These are phyloP conservation scores for Leucogyrophana mollusca DNA, from an alignment of 768 basidiomycete genomes.

Conservation along the genomic window DNA sequence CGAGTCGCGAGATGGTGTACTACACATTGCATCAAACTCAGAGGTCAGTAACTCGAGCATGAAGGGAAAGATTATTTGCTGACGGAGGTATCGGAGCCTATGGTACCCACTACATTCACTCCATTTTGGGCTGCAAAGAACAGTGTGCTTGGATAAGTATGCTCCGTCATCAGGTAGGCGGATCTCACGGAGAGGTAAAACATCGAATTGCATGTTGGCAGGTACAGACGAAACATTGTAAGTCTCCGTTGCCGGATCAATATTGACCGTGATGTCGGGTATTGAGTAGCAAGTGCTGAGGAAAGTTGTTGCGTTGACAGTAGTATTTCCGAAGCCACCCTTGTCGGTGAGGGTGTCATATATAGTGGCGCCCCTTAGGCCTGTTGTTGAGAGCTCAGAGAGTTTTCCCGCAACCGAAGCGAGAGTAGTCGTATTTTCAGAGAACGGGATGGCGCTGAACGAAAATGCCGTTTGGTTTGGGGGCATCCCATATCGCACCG, in stretches of 20 bases:
- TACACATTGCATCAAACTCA: no score
- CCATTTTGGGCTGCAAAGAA: no score
- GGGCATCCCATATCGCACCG: neutral
- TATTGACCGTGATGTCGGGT: neutral
- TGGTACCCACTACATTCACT: no score
- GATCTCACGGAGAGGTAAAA: neutral
- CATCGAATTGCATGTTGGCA: neutral
- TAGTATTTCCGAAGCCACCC: constrained; percentile 7
- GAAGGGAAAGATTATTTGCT: no score
- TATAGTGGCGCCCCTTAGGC: constrained; percentile 7
- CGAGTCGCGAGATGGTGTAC: no score
- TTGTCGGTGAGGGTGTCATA: constrained; percentile 10
- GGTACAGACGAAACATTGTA: neutral
- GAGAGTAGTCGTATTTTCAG: neutral
- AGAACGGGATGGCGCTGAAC: neutral
- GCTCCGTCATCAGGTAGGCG: neutral
- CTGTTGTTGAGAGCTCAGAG: neutral
- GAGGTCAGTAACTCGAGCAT: no score
- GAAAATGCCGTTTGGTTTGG: neutral
- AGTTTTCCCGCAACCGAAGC: neutral
- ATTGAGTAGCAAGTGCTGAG: constrained; percentile 5
- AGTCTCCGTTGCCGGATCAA: neutral
- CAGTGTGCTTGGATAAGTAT: no score
- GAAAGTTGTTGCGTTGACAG: constrained; percentile 14
- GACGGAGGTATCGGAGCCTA: no score